These are phyloP conservation scores for Tetracladium setigerum DNA, from an alignment of 495 filamentous ascomycete species.

Conservation along the genomic window DNA sequence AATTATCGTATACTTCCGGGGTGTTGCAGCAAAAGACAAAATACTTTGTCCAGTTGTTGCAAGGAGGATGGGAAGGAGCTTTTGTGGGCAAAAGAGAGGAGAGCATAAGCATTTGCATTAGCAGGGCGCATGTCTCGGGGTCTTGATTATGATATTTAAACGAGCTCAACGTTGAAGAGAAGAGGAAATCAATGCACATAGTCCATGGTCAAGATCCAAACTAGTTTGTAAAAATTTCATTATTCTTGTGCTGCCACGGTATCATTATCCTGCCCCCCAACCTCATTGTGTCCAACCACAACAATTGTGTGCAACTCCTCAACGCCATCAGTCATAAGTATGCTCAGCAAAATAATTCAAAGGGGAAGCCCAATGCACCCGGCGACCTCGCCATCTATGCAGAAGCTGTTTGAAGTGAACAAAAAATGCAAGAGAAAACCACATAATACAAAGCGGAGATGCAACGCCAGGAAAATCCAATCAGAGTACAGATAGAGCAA, in stretches of 20 bases:
- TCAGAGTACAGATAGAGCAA: not conserved
- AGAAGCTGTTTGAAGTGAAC: slow-evolving; percentile 11
- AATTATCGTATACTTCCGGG: not conserved
- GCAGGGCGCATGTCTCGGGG: too few relatives aligned
- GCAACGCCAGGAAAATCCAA: slow-evolving; percentile 13
- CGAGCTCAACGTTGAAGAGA: not conserved
- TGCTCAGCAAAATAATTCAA: slow-evolving; percentile 5
- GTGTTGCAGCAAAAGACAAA: not conserved
- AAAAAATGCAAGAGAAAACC: slow-evolving; percentile 11
- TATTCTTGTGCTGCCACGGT: slow-evolving; percentile 5
- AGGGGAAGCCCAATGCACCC: slow-evolving; percentile 13
- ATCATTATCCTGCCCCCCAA: slow-evolving; percentile 10
- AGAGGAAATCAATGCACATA: slow-evolving; percentile 1
- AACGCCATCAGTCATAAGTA: slow-evolving; percentile 13
- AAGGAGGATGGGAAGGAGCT: too few relatives aligned
- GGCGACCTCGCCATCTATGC: slow-evolving; percentile 25
- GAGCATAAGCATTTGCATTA: too few relatives aligned
- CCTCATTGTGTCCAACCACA: not conserved
- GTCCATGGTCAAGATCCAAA: not conserved
- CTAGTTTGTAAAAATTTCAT: slow-evolving; percentile 5
- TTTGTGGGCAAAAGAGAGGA: too few relatives aligned
- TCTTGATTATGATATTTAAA: too few relatives aligned
- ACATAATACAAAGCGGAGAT: slow-evolving; percentile 18
- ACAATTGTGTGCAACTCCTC: slow-evolving; percentile 10
- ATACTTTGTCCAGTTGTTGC: too few relatives aligned